Conservation (phyloP, 768 basidiomycete genomes). For the Termitomyces bulborhizus region DNA sequence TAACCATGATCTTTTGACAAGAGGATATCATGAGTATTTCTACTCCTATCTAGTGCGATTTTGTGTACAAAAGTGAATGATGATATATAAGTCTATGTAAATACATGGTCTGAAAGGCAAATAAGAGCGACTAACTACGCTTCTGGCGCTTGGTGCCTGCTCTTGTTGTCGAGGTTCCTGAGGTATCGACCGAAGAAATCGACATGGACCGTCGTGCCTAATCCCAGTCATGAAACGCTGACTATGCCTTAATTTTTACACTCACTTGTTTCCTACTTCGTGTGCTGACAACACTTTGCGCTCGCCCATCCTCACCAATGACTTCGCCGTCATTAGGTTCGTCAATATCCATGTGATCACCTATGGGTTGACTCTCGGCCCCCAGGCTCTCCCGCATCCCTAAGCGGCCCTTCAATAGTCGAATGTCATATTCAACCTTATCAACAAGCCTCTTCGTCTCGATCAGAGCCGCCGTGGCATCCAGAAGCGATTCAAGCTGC, state of each 20-base stretch:
- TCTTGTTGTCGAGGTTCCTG: constrained; percentile 36
- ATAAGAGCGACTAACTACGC: constrained; percentile 27
- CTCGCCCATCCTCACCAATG: constrained; percentile 46
- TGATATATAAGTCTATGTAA: background rate
- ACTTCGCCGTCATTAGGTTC: constrained; percentile 33
- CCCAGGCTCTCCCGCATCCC: constrained; percentile 45
- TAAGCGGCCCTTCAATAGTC: constrained; percentile 58
- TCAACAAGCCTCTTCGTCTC: constrained; percentile 88
- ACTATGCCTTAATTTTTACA: background rate
- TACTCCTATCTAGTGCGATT: constrained; percentile 1
- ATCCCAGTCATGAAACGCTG: background rate
- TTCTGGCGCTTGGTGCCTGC: constrained; percentile 55
- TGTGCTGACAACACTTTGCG: constrained; percentile 59
- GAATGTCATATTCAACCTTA: constrained; percentile 79
- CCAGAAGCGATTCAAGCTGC: constrained; percentile 67
- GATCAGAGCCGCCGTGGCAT: constrained; percentile 67
- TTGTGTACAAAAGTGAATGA: background rate
- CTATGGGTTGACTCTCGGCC: constrained; percentile 24
- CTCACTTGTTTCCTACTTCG: constrained; percentile 58
- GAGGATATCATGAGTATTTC: background rate
- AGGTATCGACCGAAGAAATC: constrained; percentile 70
- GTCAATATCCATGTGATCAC: constrained; percentile 45
- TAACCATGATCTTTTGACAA: constrained; percentile 18
- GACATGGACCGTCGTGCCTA: constrained; percentile 65
- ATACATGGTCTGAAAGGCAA: background rate